Evolutionary conservation across 352 stramenopile genomes (phyloP), one percentile per base, ranked within the genome.

Genomic region (Globisporangium sylvaticum): DNA sequence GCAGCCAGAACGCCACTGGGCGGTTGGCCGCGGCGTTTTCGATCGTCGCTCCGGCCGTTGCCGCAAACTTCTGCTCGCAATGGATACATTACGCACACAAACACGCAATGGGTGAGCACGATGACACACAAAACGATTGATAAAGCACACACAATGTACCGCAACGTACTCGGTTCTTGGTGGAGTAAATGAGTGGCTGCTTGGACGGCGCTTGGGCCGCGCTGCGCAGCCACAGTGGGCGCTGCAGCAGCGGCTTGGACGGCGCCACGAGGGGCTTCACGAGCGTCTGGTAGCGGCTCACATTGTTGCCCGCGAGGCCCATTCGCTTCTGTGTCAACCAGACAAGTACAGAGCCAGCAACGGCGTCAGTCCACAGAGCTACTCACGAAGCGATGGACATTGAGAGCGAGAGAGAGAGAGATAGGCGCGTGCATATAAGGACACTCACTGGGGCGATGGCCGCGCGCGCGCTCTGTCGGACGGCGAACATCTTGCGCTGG

Each of bases 1-100:
- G 89, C 32, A 99, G 88, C 97, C 97, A 99, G 74, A 93, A 97
- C 14, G 84, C 96, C 2, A 98, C 66, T 10, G 90, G 81, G 10
- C 89, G 93, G 77, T 95, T 95, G 3, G 83, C 84, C 7, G 81
- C 74, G 44, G 90, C 86, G 58, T 95, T 93, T 67, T 94, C 86
- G 46, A 95, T 87, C 42, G 85, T 90, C 1, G 85, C 81, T 12
- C 75, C 77, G 12, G 79, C 69, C 0, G 80, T 72, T 0, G 66
- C 71, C 8, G 83, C 75, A 50, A 90, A 83, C 67, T 79, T 79
- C 73, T 89, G 56, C 44, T 62, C 74, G 2, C 24, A 37, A 69
- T 67, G n/a, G 64, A 72, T 32, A 67, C n/a, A 70, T 8, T 3
- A 64, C 18, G 3, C 54, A 58, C 58, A 64, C 39, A 29, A 9